Evolutionary conservation across 1,139 yeast genomes (phyloP).

Genomic region (Zhuliangozyma parablackwelliae): DNA sequence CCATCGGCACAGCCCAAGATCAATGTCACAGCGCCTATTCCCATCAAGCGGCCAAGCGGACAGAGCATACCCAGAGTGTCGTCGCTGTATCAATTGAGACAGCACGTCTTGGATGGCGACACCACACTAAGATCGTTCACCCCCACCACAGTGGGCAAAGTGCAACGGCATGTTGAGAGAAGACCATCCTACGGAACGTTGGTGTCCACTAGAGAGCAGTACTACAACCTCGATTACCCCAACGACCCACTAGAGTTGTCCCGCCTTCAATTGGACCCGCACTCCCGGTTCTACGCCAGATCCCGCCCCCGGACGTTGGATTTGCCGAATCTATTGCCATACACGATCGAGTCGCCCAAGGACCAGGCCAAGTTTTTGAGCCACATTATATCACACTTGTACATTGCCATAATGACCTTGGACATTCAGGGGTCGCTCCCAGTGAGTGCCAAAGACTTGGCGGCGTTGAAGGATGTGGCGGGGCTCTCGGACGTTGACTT

Average conservation of each 20-base stretch:
- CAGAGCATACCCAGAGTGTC: conserved; percentile 8
- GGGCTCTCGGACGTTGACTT: conserved; percentile 46
- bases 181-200: conserved; percentile 36
- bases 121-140: conserved; percentile 20
- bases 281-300: conserved; percentile 56
- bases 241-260: conserved; percentile 39
- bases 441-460: conserved; percentile 61
- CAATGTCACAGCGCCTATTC: conserved; percentile 18
- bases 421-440: conserved; percentile 74
- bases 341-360: conserved; percentile 60
- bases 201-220: conserved; percentile 35
- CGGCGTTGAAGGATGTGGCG: conserved; percentile 27
- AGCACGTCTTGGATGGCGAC: conserved; percentile 3
- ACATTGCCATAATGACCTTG: conserved; percentile 70
- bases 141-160: conserved; percentile 19
- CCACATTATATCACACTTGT: conserved; percentile 74
- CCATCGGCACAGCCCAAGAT: conserved; percentile 1
- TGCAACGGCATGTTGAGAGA: conserved; percentile 16
- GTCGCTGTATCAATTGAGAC: conserved; percentile 12
- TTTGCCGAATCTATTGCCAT: conserved; percentile 67
- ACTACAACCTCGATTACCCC: conserved; percentile 59
- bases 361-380: conserved; percentile 75
- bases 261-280: conserved; percentile 41
- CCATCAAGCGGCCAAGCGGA: conserved; percentile 10
- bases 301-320: conserved; percentile 49